phyloP scores from a whole-genome alignment of 805 yeast genomes.

The Komagataella mondaviorum region DNA sequence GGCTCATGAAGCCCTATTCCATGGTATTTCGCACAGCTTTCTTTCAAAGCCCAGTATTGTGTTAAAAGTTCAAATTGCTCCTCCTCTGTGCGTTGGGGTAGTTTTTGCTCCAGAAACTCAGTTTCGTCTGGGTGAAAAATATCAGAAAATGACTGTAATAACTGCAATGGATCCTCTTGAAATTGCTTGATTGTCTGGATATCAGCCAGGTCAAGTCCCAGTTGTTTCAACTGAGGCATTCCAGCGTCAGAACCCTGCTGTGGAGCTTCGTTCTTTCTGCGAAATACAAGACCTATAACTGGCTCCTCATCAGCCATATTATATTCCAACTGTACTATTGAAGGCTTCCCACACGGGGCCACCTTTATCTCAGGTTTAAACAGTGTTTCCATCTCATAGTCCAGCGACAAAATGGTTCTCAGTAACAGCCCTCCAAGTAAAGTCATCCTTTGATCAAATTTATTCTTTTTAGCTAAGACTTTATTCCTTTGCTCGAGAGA shows the following conservation, averaged over 20 bases:
- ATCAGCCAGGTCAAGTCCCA: slow-evolving; percentile 37
- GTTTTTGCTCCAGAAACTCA: slow-evolving; percentile 12
- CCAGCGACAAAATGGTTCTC: not conserved
- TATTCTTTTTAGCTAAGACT: not conserved
- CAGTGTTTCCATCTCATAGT: not conserved
- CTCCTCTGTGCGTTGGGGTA: not conserved
- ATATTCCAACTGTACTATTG: slow-evolving; percentile 24
- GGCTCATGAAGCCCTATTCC: slow-evolving; percentile 42
- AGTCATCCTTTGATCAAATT: not conserved
- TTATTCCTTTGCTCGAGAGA: not conserved
- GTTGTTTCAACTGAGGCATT: slow-evolving; percentile 5
- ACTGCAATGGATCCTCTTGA: slow-evolving; percentile 14
- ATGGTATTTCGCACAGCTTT: slow-evolving; percentile 52
- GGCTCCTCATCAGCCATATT: slow-evolving; percentile 49
- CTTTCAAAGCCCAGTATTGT: slow-evolving; percentile 70
- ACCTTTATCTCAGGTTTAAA: not conserved
- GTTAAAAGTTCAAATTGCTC: slow-evolving; percentile 26
- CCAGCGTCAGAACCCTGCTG: not conserved
- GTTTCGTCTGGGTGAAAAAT: slow-evolving; percentile 15
- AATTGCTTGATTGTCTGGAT: slow-evolving; percentile 13
- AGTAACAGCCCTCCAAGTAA: not conserved
- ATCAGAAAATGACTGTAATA: slow-evolving; percentile 11
- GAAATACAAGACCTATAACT: slow-evolving; percentile 25
- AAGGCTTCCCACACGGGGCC: slow-evolving; percentile 44
- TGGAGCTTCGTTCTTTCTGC: not conserved